Conservation (phyloP, 306 rosid genomes). For the Geum urbanum region DNA sequence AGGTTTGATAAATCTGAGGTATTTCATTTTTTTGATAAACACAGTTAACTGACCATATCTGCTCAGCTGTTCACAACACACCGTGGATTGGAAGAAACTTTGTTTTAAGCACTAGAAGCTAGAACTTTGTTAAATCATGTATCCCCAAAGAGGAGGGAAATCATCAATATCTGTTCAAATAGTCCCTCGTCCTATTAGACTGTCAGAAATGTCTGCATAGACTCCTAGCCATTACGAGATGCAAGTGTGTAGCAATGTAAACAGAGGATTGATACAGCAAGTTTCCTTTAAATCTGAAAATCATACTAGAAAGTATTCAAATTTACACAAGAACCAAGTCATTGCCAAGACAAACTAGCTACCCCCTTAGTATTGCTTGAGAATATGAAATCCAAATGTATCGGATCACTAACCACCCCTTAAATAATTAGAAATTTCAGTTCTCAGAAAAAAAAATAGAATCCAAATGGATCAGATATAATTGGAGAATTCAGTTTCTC, state of each 20-base stretch:
- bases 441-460: neutral
- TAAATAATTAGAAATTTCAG: neutral
- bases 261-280: neutral
- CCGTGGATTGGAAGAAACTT: neutral
- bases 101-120: neutral
- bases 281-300: neutral
- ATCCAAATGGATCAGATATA: neutral
- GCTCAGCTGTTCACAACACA: neutral
- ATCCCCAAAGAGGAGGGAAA: conserved; percentile 9
- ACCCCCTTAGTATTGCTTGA: too few species aligned
- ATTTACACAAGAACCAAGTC: neutral
- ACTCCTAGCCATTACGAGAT: neutral
- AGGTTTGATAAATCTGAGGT: neutral
- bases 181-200: neutral
- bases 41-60: neutral
- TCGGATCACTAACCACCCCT: neutral
- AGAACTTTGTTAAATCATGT: neutral
- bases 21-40: neutral
- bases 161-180: conserved; percentile 9
- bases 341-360: neutral
- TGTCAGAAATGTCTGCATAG: conserved; percentile 10
- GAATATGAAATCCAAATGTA: too few species aligned
- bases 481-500: neutral
- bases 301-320: neutral
- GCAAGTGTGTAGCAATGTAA: neutral